phyloP scores from a whole-genome alignment of 1,139 yeast genomes.

The Hansenula lynferdii region DNA sequence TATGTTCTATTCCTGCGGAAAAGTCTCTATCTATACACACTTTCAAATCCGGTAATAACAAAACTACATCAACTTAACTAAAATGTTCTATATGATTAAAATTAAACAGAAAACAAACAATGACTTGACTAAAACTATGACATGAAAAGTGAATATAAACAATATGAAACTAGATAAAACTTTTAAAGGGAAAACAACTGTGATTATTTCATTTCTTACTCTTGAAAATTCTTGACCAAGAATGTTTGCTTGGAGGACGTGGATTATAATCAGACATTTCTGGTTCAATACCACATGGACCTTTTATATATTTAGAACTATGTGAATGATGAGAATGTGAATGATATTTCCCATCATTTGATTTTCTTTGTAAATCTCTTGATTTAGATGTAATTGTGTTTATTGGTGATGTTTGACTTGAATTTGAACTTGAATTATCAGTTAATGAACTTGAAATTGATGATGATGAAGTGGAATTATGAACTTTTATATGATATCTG shows the following conservation, averaged over 20 bases:
- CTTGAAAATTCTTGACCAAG: conserved; percentile 4
- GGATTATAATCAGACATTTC: conserved; percentile 11
- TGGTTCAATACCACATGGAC: conserved; percentile 17
- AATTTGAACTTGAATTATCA: neutral
- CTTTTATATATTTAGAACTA: conserved; percentile 7
- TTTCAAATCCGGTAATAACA: too few species aligned
- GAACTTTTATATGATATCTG: conserved; percentile 14
- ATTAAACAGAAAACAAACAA: too few species aligned
- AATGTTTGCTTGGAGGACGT: conserved; percentile 8
- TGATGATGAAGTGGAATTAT: conserved; percentile 5
- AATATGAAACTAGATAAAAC: too few species aligned
- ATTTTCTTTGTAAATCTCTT: neutral
- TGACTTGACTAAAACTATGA: too few species aligned
- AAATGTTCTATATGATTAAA: too few species aligned
- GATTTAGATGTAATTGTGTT: neutral
- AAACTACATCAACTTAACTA: too few species aligned
- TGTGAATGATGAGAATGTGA: neutral
- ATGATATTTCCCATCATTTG: neutral
- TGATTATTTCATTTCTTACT: conserved; percentile 1
- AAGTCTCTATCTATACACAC: too few species aligned
- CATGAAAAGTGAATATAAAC: too few species aligned
- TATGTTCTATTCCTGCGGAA: too few species aligned
- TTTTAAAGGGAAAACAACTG: too few species aligned
- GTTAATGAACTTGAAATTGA: neutral
- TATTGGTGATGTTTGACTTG: neutral